Base-by-base conservation (phyloP, 768 basidiomycete species). In the Pleurotus ostreatus region DNA sequence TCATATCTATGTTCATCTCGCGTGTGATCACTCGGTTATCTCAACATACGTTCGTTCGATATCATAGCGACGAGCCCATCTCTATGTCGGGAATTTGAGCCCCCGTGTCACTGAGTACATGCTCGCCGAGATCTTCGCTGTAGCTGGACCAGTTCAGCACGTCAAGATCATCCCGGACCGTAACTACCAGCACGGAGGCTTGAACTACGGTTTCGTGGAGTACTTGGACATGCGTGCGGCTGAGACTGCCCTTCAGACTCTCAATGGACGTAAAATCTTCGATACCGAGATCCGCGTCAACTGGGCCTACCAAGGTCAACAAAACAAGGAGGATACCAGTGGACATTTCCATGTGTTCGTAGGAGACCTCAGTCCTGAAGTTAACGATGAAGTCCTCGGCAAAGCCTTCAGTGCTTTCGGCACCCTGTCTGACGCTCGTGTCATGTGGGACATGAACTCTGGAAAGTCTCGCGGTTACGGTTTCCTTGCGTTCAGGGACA, bases 371-470 rank as follows among this genome's bases (percentile, higher is more conserved):
- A 94, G 91, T 63, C 96, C 97, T 20, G 97, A 99, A 71, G 95
- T 99, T 69, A 98, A 94, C 70, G 97, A 99, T 65, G 94, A 95
- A 15, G 93, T 98, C 55, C 86, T 99, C 60, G 88, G 77, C 57
- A 98, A 98, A 77, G 97, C 97, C 5, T 99, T 99, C 79, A 87
- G 85, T 64, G 96, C 96, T 39, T 99, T 99, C 69, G 95, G 94
- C 30, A 90, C 89, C 59, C 81, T 99, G 74, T 95, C 93, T 51
- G 97, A 99, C 72, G 96, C 96, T 49, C 85, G 97, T 34, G 97
- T 98, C 59, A 98, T 98, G 96, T 98, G 96, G 96, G 97, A 99
- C 71, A 98, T 98, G 94, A 97, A 95, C 75, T 96, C 95, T 53
- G 97, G 97, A 59, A 98, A 98, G 77, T 93, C 89, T 66, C 89